phyloP scores from a whole-genome alignment of 2,329 filamentous ascomycete genomes.

The Capronia coronata region DNA sequence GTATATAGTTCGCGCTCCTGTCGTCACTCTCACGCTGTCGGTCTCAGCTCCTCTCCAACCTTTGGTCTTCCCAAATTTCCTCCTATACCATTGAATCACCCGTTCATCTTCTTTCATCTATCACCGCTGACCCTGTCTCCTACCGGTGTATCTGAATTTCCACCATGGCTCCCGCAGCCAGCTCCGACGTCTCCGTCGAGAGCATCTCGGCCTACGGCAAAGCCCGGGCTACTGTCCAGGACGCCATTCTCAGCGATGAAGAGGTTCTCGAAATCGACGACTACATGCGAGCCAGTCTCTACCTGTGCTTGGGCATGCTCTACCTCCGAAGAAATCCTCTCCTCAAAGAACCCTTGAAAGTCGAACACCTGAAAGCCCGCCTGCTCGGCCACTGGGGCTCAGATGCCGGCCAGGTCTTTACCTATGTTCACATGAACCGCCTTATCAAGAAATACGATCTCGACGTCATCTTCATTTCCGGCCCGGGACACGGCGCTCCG shows the following conservation, averaged over 20 bases:
- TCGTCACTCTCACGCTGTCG: neutral
- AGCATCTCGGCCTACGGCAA: slow-evolving; percentile 59
- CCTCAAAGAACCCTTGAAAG: slow-evolving; percentile 60
- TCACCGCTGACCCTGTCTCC: neutral
- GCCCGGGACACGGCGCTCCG: slow-evolving; percentile 71
- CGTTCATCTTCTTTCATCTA: neutral
- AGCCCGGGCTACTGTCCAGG: slow-evolving; percentile 59
- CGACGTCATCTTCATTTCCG: slow-evolving; percentile 65
- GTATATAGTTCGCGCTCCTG: neutral
- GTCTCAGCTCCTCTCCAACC: neutral
- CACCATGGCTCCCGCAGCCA: slow-evolving; percentile 18
- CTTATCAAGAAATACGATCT: slow-evolving; percentile 74
- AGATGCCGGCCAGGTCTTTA: slow-evolving; percentile 73
- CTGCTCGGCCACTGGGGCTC: slow-evolving; percentile 74
- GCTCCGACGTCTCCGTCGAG: slow-evolving; percentile 38
- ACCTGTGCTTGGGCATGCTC: slow-evolving; percentile 73
- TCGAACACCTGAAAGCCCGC: slow-evolving; percentile 66
- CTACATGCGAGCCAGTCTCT: slow-evolving; percentile 68
- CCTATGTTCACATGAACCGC: slow-evolving; percentile 75
- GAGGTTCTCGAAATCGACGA: slow-evolving; percentile 63
- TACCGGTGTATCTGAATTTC: neutral
- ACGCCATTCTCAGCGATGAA: slow-evolving; percentile 56
- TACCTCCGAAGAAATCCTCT: slow-evolving; percentile 69
- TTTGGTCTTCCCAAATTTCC: neutral
- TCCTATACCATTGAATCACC: neutral